phyloP scores from a whole-genome alignment of 495 filamentous ascomycete genomes.

The Hypoxylon fragiforme region DNA sequence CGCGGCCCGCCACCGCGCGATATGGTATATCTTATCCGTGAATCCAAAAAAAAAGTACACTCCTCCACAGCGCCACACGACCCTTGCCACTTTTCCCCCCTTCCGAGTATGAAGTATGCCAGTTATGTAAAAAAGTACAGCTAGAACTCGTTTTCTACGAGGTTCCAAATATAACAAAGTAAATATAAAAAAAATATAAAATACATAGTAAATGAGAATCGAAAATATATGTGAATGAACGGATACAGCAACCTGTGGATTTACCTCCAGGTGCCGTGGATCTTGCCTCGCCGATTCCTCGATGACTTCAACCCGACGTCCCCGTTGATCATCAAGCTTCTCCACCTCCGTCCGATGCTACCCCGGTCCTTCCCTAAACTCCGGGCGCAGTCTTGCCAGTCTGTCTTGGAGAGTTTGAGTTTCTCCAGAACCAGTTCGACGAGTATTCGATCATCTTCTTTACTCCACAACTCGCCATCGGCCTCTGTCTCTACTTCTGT shows the following conservation, averaged over 20 bases:
- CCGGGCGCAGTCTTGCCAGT: conserved; percentile 80
- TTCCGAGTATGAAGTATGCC: background rate
- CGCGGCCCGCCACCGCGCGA: conserved; percentile 26
- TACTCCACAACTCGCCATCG: conserved; percentile 60
- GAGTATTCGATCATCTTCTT: conserved; percentile 70
- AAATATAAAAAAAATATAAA: background rate
- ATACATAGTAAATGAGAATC: conserved; percentile 19
- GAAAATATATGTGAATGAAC: conserved; percentile 19
- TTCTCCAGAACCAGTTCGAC: conserved; percentile 77
- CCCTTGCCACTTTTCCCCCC: conserved; percentile 5
- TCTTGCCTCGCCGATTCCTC: conserved; percentile 49
- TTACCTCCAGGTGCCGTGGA: conserved; percentile 59
- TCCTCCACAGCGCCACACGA: conserved; percentile 16
- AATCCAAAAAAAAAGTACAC: background rate
- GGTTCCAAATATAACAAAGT: conserved; percentile 27
- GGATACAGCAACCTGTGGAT: conserved; percentile 17
- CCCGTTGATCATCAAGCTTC: conserved; percentile 63
- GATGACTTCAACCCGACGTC: conserved; percentile 61
- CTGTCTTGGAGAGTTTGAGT: conserved; percentile 68
- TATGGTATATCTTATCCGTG: conserved; percentile 31
- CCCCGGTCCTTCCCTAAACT: conserved; percentile 67
- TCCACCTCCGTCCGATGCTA: conserved; percentile 71
- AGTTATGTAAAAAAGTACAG: conserved; percentile 22
- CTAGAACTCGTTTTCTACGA: conserved; percentile 12
- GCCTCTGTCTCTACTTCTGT: conserved; percentile 47